These are phyloP conservation scores for Inosperma sp. DNA, from an alignment of 768 basidiomycete genomes.

Conservation along the genomic window DNA sequence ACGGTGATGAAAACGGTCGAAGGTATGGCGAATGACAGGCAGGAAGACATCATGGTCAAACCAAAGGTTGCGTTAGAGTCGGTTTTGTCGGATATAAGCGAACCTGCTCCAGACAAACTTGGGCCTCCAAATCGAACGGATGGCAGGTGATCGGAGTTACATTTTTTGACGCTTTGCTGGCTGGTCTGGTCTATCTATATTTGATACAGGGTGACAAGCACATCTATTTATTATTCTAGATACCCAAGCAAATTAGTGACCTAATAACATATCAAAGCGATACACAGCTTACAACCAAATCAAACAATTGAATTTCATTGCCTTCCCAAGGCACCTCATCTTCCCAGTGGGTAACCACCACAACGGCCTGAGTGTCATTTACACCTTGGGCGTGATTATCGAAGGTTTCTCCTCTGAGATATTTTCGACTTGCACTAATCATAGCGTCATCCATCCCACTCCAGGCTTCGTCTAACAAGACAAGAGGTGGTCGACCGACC, in stretches of 20 bases:
- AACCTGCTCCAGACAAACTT: background rate
- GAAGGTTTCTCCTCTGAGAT: conserved; percentile 50
- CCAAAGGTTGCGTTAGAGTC: conserved; percentile 15
- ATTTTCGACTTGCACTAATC: conserved; percentile 58
- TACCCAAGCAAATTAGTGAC: too few relatives aligned
- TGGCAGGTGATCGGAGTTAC: background rate
- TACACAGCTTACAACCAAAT: too few relatives aligned
- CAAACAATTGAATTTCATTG: conserved; percentile 36
- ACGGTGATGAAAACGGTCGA: background rate
- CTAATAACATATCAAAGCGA: too few relatives aligned
- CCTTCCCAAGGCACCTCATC: conserved; percentile 83
- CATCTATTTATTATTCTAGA: background rate
- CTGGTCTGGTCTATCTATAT: background rate
- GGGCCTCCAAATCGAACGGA: background rate
- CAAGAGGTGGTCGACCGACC: conserved; percentile 64
- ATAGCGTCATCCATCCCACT: conserved; percentile 85
- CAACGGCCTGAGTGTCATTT: conserved; percentile 61
- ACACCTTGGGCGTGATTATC: conserved; percentile 34
- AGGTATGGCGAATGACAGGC: background rate
- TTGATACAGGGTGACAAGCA: background rate
- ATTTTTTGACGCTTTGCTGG: background rate
- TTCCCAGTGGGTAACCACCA: conserved; percentile 89
- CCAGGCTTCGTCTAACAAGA: conserved; percentile 91
- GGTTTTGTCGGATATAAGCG: conserved; percentile 9
- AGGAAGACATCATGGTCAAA: conserved; percentile 10